phyloP scores from a whole-genome alignment of 805 yeast species.

The Candida nitratophila region DNA sequence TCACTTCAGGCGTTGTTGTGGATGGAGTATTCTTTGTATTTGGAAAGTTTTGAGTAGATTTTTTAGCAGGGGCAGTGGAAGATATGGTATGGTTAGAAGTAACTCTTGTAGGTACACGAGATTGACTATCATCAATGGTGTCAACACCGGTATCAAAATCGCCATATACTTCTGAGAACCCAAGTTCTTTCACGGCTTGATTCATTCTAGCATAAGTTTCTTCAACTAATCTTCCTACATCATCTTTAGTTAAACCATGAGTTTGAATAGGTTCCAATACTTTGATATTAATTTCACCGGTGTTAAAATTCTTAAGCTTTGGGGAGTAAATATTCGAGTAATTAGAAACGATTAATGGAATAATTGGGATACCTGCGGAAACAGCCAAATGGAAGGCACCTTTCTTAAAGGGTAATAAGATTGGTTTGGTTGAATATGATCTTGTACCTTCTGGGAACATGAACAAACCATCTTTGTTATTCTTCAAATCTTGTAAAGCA shows the following conservation, averaged over 20 bases:
- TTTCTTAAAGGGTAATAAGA: slow-evolving; percentile 82
- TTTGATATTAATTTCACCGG: slow-evolving; percentile 70
- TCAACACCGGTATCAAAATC: slow-evolving; percentile 2
- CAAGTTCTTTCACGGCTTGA: slow-evolving; percentile 30
- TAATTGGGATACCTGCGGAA: slow-evolving; percentile 82
- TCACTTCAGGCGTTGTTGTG: too few relatives aligned
- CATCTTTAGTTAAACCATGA: slow-evolving; percentile 59
- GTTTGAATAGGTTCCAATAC: slow-evolving; percentile 82
- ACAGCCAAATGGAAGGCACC: slow-evolving; percentile 98
- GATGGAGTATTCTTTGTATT: too few relatives aligned
- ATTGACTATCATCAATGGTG: neutral
- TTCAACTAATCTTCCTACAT: slow-evolving; percentile 54
- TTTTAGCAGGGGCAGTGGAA: too few relatives aligned
- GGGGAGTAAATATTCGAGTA: slow-evolving; percentile 67
- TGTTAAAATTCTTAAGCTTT: slow-evolving; percentile 54
- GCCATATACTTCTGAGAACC: slow-evolving; percentile 31
- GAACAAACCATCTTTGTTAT: slow-evolving; percentile 66
- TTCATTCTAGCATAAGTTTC: slow-evolving; percentile 56
- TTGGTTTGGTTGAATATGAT: slow-evolving; percentile 63
- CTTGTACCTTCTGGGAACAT: slow-evolving; percentile 98
- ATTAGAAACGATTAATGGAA: slow-evolving; percentile 85
- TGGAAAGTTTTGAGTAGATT: too few relatives aligned
- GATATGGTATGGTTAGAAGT: too few relatives aligned
- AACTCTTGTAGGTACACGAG: neutral
- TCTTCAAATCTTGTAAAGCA: slow-evolving; percentile 59